A percentile compares a stretch with the other conserved stretches of the same genome.
phyloP scores from a whole-genome alignment of 164 flowering plant genomes.

The Stephania yunnanensis region DNA sequence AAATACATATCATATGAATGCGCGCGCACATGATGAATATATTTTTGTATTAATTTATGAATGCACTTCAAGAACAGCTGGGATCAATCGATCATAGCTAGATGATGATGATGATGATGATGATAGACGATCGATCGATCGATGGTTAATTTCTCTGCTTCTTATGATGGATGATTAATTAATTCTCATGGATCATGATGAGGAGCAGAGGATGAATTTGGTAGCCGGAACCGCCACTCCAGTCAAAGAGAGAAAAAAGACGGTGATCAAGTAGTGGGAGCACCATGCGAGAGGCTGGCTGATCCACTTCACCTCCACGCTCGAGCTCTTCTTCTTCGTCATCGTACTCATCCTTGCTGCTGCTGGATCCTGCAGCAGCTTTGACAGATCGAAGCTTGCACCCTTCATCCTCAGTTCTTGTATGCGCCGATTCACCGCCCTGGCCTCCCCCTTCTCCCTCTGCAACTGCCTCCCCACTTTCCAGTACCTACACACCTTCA shows the following conservation, averaged over 20 bases:
- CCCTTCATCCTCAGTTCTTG: constrained; percentile 97
- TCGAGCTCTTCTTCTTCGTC: constrained; percentile 80
- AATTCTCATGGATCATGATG: too few relatives aligned
- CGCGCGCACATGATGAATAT: too few relatives aligned
- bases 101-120: too few relatives aligned
- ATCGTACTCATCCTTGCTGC: too few relatives aligned
- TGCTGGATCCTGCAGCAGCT: constrained; percentile 44
- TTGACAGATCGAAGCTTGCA: constrained; percentile 71
- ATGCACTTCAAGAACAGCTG: too few relatives aligned
- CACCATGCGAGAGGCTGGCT: constrained; percentile 53
- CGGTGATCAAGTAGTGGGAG: constrained; percentile 43
- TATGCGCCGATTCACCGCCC: constrained; percentile 54
- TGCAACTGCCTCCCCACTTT: constrained; percentile 49
- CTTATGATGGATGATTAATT: too few relatives aligned
- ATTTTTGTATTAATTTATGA: too few relatives aligned
- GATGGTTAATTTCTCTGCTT: too few relatives aligned
- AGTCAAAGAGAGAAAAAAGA: constrained; percentile 56
- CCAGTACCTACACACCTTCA: constrained; percentile 59
- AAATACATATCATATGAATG: too few relatives aligned
- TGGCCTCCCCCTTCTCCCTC: constrained; percentile 47
- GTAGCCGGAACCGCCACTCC: constrained; percentile 49
- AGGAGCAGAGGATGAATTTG: constrained; percentile 54
- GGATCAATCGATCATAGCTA: too few relatives aligned
- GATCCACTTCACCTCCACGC: constrained; percentile 86
- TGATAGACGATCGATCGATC: too few relatives aligned